These are phyloP conservation scores for Triticum monococcum DNA, from an alignment of 176 grass and related monocot species.

Conservation along the genomic window DNA sequence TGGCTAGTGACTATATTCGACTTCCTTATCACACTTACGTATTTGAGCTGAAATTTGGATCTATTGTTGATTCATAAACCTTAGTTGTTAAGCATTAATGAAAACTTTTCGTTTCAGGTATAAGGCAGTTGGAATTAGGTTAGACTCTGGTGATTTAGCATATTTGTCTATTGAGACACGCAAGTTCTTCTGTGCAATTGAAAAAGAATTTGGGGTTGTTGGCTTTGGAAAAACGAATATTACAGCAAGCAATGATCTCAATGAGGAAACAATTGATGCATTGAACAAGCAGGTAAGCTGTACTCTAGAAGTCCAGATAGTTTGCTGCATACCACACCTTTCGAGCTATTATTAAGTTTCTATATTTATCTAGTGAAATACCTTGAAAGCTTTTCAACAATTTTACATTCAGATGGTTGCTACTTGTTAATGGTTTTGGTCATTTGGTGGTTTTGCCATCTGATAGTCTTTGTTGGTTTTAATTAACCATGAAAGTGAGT, in stretches of 20 bases:
- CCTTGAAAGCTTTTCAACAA: neutral
- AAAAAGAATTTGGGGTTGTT: conserved; percentile 71
- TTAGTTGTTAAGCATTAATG: neutral
- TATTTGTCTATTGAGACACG: conserved; percentile 71
- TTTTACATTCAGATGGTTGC: neutral
- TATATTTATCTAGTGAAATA: neutral
- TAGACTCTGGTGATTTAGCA: conserved; percentile 97
- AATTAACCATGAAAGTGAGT: neutral
- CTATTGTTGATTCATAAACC: neutral
- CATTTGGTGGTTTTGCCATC: neutral
- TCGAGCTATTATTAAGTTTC: neutral
- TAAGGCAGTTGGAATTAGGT: conserved; percentile 83
- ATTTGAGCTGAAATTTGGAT: neutral
- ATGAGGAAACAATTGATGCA: conserved; percentile 99
- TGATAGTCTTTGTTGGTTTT: neutral
- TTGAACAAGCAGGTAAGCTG: conserved; percentile 91
- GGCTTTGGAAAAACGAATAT: conserved; percentile 74
- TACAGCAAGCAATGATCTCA: conserved; percentile 92
- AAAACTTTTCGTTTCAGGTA: conserved; percentile 48
- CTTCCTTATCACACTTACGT: neutral
- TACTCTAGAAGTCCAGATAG: neutral
- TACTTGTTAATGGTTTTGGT: neutral
- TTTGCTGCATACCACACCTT: neutral
- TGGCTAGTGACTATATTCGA: neutral
- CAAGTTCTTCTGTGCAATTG: conserved; percentile 73